phyloP scores from a whole-genome alignment of 768 basidiomycete genomes.

The Fomitopsis pulvina region DNA sequence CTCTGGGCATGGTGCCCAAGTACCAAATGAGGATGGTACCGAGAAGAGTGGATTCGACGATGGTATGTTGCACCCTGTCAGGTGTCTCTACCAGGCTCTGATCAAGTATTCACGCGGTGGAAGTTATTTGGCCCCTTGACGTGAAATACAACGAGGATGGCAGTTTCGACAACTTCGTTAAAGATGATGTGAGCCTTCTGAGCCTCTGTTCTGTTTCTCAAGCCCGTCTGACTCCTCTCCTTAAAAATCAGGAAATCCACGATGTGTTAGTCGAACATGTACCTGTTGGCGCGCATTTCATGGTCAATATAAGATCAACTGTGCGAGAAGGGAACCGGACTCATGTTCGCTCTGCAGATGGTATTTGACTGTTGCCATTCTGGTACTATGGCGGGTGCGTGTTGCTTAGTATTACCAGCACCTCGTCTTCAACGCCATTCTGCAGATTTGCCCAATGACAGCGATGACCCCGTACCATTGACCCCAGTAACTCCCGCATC shows the following conservation, averaged over 20 bases:
- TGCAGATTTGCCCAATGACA: conserved; percentile 10
- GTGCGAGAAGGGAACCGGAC: background rate
- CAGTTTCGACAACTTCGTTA: conserved; percentile 16
- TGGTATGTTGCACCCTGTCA: conserved; percentile 30
- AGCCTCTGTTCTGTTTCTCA: too few relatives aligned
- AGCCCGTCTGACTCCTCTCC: too few relatives aligned
- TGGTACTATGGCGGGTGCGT: conserved; percentile 9
- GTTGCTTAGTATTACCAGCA: background rate
- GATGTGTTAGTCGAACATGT: conserved; percentile 17
- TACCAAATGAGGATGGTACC: conserved; percentile 32
- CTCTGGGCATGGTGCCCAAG: conserved; percentile 45
- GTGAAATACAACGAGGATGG: conserved; percentile 6
- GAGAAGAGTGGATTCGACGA: conserved; percentile 51
- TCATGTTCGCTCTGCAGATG: background rate
- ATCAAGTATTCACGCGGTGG: background rate
- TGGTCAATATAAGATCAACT: conserved; percentile 10
- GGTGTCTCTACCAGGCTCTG: background rate
- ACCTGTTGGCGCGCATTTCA: conserved; percentile 15
- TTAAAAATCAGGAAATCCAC: conserved; percentile 13
- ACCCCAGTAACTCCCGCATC: background rate
- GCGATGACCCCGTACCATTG: background rate
- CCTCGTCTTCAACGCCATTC: background rate
- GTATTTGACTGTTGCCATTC: conserved; percentile 9
- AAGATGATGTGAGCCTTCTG: conserved; percentile 19
- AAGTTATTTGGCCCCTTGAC: conserved; percentile 21